phyloP scores from a whole-genome alignment of 345 rosid species.

The Moricandia moricandioides region DNA sequence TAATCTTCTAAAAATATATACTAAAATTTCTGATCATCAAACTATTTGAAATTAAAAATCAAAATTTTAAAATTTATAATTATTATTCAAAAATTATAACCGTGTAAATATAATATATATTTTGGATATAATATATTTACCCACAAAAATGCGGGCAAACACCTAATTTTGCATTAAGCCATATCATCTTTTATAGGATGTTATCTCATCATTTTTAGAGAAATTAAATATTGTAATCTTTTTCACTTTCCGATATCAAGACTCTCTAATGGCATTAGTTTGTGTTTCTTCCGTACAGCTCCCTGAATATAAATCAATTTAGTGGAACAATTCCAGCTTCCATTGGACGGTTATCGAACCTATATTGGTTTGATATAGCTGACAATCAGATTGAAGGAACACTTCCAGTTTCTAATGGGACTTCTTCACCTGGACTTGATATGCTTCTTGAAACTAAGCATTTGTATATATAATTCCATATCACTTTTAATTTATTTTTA shows the following conservation, averaged over 20 bases:
- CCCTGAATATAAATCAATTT: conserved; percentile 69
- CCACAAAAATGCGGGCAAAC: too few relatives aligned
- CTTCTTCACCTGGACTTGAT: conserved; percentile 71
- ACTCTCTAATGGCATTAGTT: neutral
- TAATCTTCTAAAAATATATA: too few relatives aligned
- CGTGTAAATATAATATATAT: too few relatives aligned
- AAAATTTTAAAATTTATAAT: too few relatives aligned
- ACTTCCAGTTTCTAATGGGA: conserved; percentile 74
- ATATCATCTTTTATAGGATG: too few relatives aligned
- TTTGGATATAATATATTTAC: too few relatives aligned
- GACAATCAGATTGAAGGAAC: conserved; percentile 68
- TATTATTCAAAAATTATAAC: too few relatives aligned
- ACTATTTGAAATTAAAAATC: too few relatives aligned
- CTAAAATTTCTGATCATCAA: too few relatives aligned
- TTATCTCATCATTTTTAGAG: too few relatives aligned
- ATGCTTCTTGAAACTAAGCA: conserved; percentile 62
- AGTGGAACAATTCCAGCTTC: conserved; percentile 70
- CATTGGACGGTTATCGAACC: conserved; percentile 60
- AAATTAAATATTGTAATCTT: too few relatives aligned
- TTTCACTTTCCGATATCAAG: neutral
- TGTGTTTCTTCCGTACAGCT: conserved; percentile 44
- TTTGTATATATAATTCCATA: conserved; percentile 52
- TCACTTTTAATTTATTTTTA: neutral
- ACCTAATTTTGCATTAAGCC: too few relatives aligned
- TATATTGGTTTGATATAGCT: conserved; percentile 83